Evolutionary conservation across 129 eudicot genomes (phyloP).

Genomic region (Calendula officinalis): DNA sequence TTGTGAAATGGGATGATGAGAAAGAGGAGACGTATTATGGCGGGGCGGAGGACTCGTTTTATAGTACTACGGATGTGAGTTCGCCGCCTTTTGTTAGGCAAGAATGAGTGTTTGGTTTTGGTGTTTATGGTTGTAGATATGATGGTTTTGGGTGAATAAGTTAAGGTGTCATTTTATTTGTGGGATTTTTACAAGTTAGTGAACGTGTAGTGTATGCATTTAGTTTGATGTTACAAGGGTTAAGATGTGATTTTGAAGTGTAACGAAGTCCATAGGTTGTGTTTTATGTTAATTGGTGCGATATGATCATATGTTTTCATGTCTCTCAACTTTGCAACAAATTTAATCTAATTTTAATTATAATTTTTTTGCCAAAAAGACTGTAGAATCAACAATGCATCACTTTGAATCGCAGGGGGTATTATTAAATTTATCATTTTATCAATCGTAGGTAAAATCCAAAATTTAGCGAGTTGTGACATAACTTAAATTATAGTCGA

Average conservation of each 20-base stretch:
- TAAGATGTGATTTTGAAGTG: constrained; percentile 27
- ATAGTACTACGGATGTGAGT: constrained; percentile 91
- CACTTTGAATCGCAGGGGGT: too few species aligned
- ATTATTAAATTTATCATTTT: too few species aligned
- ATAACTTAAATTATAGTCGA: too few species aligned
- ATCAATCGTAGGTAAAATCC: too few species aligned
- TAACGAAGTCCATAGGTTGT: constrained; percentile 21
- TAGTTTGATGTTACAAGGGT: constrained; percentile 19
- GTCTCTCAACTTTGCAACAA: constrained; percentile 91
- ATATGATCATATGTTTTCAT: constrained; percentile 58
- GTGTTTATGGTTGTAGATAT: constrained; percentile 35
- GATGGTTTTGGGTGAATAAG: constrained; percentile 41
- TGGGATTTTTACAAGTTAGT: constrained; percentile 23
- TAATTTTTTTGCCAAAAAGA: too few species aligned
- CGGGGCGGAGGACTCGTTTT: constrained; percentile 80
- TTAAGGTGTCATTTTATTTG: constrained; percentile 4
- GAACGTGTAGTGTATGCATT: constrained; percentile 19
- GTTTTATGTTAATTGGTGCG: constrained; percentile 9
- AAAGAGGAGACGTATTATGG: constrained; percentile 59
- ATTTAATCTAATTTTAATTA: constrained; percentile 40
- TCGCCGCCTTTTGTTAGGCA: constrained; percentile 66
- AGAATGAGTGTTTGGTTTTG: constrained; percentile 35
- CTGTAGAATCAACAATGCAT: too few species aligned
- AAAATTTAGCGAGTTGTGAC: too few species aligned
- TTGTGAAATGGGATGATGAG: constrained; percentile 96